Evolutionary conservation across 2,329 filamentous ascomycete genomes (phyloP), one percentile per base, ranked within the genome.

Genomic region (Xylaria sp.): DNA sequence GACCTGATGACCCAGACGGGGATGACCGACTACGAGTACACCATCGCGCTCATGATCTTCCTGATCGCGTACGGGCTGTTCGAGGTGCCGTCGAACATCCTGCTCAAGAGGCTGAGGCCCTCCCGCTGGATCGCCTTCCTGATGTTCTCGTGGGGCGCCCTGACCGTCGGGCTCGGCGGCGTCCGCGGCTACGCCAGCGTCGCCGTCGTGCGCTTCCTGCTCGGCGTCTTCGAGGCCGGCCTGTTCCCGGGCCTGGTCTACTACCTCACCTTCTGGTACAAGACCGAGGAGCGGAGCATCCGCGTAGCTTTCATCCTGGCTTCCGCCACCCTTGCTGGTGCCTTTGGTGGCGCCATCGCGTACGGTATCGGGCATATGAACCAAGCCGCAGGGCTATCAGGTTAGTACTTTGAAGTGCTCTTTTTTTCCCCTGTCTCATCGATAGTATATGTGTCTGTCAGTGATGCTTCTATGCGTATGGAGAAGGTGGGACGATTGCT

Each of bases 311-410:
- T 63, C 6, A 80, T 89, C 42, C 78, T 80, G 64, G 79, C 87
- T 56, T 82, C 77, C 4, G 83, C 87, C 1, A 88, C 88, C 0
- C 76, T 91, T 1, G 86, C 87, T 0, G 88, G 89, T 5, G 88
- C 88, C 16, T 90, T 85, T 60, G 88, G 88, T 7, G 89, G 89
- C 2, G 78, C 90, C 1, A 81, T 92, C 7, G 89, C 89, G 0
- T 91, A 87, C 56, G 87, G 78, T 1, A 87, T 91, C 56, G 86
- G 86, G 0, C 85, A 87, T 64, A 88, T 92, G 83, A 85, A 90
- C 61, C 79, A 82, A 6, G 70, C 81, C 1, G 71, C 74, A 0
- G 87, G 87, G 2, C 76, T 86, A 19, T 76, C 79, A 2, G 89
- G 84, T 8, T 92, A 34, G 29, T 34, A 13, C n/a, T 34, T 34